phyloP scores from a whole-genome alignment of 2,329 filamentous ascomycete species.

The Trichoderma endophyticum region DNA sequence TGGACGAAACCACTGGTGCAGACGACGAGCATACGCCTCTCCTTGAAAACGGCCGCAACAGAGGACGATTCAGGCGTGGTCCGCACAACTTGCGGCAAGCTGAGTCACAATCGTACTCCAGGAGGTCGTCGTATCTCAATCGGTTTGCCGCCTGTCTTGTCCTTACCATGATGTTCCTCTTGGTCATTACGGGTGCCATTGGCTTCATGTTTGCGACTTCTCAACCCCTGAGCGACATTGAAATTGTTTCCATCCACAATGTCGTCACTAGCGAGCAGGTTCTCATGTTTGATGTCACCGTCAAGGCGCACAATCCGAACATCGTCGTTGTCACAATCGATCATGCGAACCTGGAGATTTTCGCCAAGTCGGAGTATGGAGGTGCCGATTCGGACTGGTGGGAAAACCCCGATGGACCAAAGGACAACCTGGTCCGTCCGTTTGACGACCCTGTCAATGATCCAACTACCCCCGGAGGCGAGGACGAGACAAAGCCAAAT shows the following conservation, averaged over 20 bases:
- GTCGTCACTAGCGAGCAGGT: conserved; percentile 93
- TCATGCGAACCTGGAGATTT: conserved; percentile 85
- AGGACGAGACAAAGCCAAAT: conserved; percentile 62
- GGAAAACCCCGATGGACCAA: conserved; percentile 36
- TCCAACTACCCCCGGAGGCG: conserved; percentile 38
- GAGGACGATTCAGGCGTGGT: conserved; percentile 56
- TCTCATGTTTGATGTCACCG: conserved; percentile 87
- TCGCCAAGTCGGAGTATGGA: conserved; percentile 89
- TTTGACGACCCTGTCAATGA: conserved; percentile 37
- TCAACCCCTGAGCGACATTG: conserved; percentile 76
- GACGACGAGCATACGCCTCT: conserved; percentile 88
- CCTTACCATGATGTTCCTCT: conserved; percentile 73
- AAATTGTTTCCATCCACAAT: conserved; percentile 77
- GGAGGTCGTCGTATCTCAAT: conserved; percentile 60
- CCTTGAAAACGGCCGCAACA: conserved; percentile 59
- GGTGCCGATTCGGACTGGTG: conserved; percentile 65
- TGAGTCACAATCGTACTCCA: conserved; percentile 68
- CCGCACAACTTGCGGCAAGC: conserved; percentile 62
- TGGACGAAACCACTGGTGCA: conserved; percentile 74
- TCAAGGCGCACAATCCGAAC: conserved; percentile 88
- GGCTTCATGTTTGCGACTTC: conserved; percentile 90
- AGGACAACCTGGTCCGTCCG: conserved; percentile 25
- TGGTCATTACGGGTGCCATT: conserved; percentile 80
- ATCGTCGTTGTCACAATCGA: conserved; percentile 83
- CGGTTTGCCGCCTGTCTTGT: conserved; percentile 84